Percentiles rank a stretch among this genome's conserved stretches.
Evolutionary conservation across 805 yeast genomes (phyloP).

Genomic region (Wickerhamiella bombiphila): DNA sequence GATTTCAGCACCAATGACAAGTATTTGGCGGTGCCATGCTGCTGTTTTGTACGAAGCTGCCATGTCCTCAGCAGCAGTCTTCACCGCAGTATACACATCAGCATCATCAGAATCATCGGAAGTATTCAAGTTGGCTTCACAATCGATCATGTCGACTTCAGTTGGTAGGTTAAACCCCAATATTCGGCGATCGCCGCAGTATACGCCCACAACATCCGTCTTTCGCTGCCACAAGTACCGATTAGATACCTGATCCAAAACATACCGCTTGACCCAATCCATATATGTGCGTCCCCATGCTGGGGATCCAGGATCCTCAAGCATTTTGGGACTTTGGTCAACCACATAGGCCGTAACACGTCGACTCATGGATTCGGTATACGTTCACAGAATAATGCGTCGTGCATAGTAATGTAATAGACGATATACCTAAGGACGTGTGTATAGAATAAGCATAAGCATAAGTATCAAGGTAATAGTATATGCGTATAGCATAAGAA

Average conservation of each 20-base stretch:
- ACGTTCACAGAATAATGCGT: no score
- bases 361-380: not conserved
- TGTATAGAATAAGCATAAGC: no score
- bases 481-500: no score
- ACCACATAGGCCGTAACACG: not conserved
- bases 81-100: not conserved
- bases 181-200: not conserved
- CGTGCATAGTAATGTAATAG: no score
- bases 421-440: no score
- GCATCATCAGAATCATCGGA: no score
- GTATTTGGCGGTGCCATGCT: not conserved
- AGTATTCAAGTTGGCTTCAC: slow-evolving; percentile 1
- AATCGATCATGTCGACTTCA: not conserved
- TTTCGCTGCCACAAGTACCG: slow-evolving; percentile 7
- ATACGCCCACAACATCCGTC: slow-evolving; percentile 7
- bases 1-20: not conserved
- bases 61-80: not conserved
- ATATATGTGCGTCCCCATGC: not conserved
- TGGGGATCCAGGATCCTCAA: not conserved
- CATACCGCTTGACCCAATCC: not conserved
- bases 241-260: slow-evolving; percentile 5
- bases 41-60: not conserved
- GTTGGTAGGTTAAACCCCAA: not conserved
- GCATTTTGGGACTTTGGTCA: not conserved
- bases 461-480: no score